phyloP scores from a whole-genome alignment of 1,284 basidiomycete species.

The Fistulinella staudtii region DNA sequence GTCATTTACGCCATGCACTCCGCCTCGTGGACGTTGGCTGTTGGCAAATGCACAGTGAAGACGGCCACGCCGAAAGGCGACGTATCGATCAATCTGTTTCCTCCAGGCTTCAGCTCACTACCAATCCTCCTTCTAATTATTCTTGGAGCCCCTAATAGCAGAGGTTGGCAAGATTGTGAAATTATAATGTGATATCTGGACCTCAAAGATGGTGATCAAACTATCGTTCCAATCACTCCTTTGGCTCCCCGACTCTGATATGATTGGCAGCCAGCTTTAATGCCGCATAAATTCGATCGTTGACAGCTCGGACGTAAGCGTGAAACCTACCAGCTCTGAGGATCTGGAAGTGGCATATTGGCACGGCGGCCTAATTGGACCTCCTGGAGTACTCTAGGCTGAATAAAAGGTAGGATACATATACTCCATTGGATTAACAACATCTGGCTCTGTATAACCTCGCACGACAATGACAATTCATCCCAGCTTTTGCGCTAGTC shows the following conservation, averaged over 20 bases:
- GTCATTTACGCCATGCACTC: background rate
- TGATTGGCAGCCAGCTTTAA: no score
- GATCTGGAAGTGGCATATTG: conserved; percentile 7
- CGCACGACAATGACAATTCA: conserved; percentile 5
- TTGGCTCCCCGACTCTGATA: no score
- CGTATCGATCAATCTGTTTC: conserved; percentile 12
- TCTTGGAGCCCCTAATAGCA: background rate
- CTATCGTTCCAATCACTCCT: no score
- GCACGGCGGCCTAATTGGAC: conserved; percentile 4
- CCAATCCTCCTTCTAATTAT: conserved; percentile 1
- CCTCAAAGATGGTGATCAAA: background rate
- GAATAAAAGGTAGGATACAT: conserved; percentile 21
- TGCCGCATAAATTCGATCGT: background rate
- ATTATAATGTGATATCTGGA: background rate
- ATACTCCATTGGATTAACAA: background rate
- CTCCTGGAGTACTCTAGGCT: background rate
- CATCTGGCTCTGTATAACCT: background rate
- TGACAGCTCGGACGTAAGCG: background rate
- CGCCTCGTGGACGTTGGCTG: conserved; percentile 23
- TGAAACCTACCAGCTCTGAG: no score
- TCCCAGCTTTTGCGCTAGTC: background rate
- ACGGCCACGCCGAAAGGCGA: conserved; percentile 3
- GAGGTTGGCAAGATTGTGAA: conserved; percentile 13
- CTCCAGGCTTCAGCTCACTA: background rate
- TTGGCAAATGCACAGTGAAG: conserved; percentile 18